Evolutionary conservation across 2,329 filamentous ascomycete genomes (phyloP).

Genomic region (Podosphaera fusca): DNA sequence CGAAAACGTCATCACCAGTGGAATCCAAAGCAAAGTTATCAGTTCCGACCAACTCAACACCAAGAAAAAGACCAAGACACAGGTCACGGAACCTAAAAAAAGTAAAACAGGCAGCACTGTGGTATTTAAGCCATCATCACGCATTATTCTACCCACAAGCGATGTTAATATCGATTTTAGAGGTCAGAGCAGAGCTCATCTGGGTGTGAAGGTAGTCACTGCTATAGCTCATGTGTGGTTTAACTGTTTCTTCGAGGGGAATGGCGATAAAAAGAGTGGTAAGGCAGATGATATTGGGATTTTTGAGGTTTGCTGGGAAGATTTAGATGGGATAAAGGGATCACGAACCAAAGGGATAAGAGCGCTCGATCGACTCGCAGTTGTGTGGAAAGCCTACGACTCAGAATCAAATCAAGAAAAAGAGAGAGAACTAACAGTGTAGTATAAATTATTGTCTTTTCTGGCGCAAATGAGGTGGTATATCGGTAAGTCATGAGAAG

Average conservation of each 20-base stretch:
- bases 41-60: constrained; percentile 24
- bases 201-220: constrained; percentile 73
- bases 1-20: constrained; percentile 16
- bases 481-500: no score
- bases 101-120: constrained; percentile 35
- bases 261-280: constrained; percentile 44
- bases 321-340: constrained; percentile 88
- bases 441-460: no score
- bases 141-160: constrained; percentile 51
- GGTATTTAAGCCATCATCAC: constrained; percentile 48
- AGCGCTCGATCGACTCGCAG: constrained; percentile 59
- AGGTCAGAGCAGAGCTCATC: constrained; percentile 55
- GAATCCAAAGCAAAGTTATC: constrained; percentile 24
- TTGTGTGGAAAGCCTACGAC: constrained; percentile 48
- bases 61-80: constrained; percentile 7
- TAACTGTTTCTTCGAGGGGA: constrained; percentile 79
- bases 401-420: constrained; percentile 1
- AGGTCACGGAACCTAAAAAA: constrained; percentile 2
- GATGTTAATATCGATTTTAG: constrained; percentile 85
- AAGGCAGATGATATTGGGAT: constrained; percentile 43
- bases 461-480: no score
- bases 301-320: constrained; percentile 49
- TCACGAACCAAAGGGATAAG: constrained; percentile 59
- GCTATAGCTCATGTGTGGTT: constrained; percentile 93
- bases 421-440: not conserved